phyloP scores from a whole-genome alignment of 805 yeast genomes.

The Ogataea pilisensis region DNA sequence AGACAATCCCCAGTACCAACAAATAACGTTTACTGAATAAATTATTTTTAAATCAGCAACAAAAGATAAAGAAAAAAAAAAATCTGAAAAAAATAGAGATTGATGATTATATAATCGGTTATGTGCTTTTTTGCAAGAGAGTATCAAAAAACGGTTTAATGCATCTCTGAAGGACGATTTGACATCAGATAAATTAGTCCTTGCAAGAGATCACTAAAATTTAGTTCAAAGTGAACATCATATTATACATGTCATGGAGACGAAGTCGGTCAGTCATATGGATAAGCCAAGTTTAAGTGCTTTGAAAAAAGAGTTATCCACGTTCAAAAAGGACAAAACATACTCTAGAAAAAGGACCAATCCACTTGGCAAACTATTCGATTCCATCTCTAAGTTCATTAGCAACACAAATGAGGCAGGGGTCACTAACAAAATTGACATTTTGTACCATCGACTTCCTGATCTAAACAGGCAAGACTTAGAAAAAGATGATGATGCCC shows the following conservation, averaged over 20 bases:
- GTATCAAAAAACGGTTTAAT: too few species aligned
- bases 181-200: too few species aligned
- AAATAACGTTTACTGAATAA: too few species aligned
- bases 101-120: too few species aligned
- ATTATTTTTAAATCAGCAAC: too few species aligned
- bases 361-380: constrained; percentile 32
- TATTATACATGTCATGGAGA: not conserved
- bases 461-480: not conserved
- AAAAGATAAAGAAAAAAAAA: too few species aligned
- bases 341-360: constrained; percentile 26
- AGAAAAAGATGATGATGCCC: not conserved
- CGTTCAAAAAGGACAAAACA: constrained; percentile 21
- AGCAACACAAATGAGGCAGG: constrained; percentile 3
- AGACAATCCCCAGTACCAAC: too few species aligned
- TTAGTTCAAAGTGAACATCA: not conserved
- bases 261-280: constrained; percentile 1
- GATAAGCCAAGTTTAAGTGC: constrained; percentile 11
- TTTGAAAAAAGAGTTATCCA: constrained; percentile 20
- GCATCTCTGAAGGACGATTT: too few species aligned
- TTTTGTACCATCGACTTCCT: constrained; percentile 6
- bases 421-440: constrained; percentile 6
- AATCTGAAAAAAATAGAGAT: too few species aligned
- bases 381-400: constrained; percentile 20
- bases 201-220: too few species aligned
- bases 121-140: too few species aligned